phyloP scores from a whole-genome alignment of 371 early-diverging fungal species.

The Funneliformis caledonium region DNA sequence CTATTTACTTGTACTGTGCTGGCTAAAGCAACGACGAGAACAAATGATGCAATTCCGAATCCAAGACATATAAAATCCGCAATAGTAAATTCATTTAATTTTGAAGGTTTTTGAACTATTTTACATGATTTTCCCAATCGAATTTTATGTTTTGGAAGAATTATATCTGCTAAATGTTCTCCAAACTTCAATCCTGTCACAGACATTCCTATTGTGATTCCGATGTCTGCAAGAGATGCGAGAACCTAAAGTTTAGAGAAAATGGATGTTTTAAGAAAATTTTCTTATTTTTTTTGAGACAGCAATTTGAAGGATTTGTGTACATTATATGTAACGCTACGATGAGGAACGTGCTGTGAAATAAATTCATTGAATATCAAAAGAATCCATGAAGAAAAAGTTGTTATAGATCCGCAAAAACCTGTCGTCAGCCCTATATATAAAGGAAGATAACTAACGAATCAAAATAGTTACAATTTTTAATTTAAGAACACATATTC shows the following conservation, averaged over 20 bases:
- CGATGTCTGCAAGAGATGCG: constrained; percentile 50
- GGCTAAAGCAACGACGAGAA: constrained; percentile 47
- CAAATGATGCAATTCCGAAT: constrained; percentile 54
- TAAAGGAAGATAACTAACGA: constrained; percentile 55
- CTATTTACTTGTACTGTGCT: constrained; percentile 47
- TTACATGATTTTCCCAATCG: not conserved
- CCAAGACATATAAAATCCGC: constrained; percentile 13
- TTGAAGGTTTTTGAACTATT: not conserved
- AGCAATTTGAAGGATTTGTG: not conserved
- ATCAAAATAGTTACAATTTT: not conserved
- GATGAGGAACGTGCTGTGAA: constrained; percentile 50
- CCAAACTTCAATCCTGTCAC: constrained; percentile 55
- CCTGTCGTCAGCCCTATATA: constrained; percentile 73
- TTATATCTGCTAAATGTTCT: constrained; percentile 49
- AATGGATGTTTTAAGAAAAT: too few relatives aligned
- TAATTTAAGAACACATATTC: not conserved
- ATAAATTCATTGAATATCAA: constrained; percentile 60
- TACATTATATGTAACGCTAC: not conserved
- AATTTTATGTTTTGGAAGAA: not conserved
- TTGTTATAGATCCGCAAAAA: constrained; percentile 86
- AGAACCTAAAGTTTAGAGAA: not conserved
- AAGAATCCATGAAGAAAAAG: constrained; percentile 85
- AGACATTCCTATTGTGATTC: constrained; percentile 57
- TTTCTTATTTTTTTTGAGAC: not conserved
- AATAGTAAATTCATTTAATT: not conserved